Evolutionary conservation across 2,329 filamentous ascomycete genomes (phyloP).

Genomic region (Penicillium sp.): DNA sequence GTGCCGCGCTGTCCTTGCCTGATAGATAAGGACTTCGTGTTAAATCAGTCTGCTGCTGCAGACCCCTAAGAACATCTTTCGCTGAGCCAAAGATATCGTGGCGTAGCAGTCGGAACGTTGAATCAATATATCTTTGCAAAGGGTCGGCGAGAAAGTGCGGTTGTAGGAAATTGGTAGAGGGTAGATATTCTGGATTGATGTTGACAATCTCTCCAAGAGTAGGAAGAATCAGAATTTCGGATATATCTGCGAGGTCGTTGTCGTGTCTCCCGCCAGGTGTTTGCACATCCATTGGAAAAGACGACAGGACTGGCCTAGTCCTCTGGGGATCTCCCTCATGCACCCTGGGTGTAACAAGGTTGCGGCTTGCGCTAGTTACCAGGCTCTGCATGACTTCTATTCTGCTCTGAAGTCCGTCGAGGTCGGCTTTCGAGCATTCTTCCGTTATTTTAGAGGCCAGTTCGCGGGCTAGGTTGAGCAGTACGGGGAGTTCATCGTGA

Average conservation of each 20-base stretch:
- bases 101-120: slow-evolving; percentile 13
- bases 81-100: slow-evolving; percentile 10
- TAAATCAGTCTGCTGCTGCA: slow-evolving; percentile 5
- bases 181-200: slow-evolving; percentile 9
- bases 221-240: slow-evolving; percentile 6
- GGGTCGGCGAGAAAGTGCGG: slow-evolving; percentile 10
- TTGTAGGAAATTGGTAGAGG: slow-evolving; percentile 12
- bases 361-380: neutral
- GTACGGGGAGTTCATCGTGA: slow-evolving; percentile 1
- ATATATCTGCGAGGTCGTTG: slow-evolving; percentile 14
- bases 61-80: slow-evolving; percentile 8
- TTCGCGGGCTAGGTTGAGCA: neutral
- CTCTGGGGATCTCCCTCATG: neutral
- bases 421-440: slow-evolving; percentile 1
- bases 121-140: slow-evolving; percentile 12
- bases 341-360: neutral
- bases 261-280: slow-evolving; percentile 13
- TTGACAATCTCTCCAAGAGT: slow-evolving; percentile 10
- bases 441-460: neutral
- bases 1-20: slow-evolving; percentile 3
- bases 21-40: neutral
- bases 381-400: slow-evolving; percentile 8
- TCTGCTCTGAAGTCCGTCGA: slow-evolving; percentile 9
- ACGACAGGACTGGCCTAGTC: neutral
- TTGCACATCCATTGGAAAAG: slow-evolving; percentile 13